These are phyloP conservation scores for Pleurotus salmoneostramineus DNA, from an alignment of 768 basidiomycete genomes.

Conservation along the genomic window DNA sequence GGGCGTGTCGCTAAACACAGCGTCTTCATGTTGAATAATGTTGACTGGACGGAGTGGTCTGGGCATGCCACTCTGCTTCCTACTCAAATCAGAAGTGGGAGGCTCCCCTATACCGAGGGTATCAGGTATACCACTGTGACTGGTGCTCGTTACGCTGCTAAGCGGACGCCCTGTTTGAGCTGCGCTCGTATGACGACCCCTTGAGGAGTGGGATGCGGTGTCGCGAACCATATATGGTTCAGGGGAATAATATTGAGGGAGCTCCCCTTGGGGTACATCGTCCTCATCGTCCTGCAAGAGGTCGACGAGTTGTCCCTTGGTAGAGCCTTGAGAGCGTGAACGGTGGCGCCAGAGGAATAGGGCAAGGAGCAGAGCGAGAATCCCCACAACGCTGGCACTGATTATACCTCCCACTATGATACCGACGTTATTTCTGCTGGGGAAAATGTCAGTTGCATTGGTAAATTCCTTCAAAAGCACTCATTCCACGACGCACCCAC, in stretches of 20 bases:
- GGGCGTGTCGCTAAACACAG: slow-evolving; percentile 46
- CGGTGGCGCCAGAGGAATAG: slow-evolving; percentile 51
- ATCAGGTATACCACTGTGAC: slow-evolving; percentile 47
- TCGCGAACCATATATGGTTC: slow-evolving; percentile 74
- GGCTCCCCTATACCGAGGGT: slow-evolving; percentile 14
- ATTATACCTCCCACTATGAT: slow-evolving; percentile 56
- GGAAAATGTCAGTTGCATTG: slow-evolving; percentile 8
- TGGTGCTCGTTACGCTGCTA: slow-evolving; percentile 34
- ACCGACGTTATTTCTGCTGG: slow-evolving; percentile 30
- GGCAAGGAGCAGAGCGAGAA: slow-evolving; percentile 35
- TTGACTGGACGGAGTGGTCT: slow-evolving; percentile 62
- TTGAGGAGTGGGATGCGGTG: slow-evolving; percentile 42
- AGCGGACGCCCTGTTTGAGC: slow-evolving; percentile 28
- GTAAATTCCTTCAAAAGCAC: not conserved
- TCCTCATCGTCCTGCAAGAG: slow-evolving; percentile 63
- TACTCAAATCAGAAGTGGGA: slow-evolving; percentile 20
- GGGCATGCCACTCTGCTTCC: slow-evolving; percentile 42
- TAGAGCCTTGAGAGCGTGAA: slow-evolving; percentile 25
- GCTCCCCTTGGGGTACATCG: slow-evolving; percentile 37
- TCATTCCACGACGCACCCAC: slow-evolving; percentile 2
- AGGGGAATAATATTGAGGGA: slow-evolving; percentile 70
- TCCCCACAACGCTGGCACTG: slow-evolving; percentile 45
- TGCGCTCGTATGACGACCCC: slow-evolving; percentile 23
- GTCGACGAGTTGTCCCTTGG: slow-evolving; percentile 61
- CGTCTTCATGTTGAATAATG: slow-evolving; percentile 84